Conservation (phyloP, 2,329 filamentous ascomycete species). For the Dothiorella sarmentorum region DNA sequence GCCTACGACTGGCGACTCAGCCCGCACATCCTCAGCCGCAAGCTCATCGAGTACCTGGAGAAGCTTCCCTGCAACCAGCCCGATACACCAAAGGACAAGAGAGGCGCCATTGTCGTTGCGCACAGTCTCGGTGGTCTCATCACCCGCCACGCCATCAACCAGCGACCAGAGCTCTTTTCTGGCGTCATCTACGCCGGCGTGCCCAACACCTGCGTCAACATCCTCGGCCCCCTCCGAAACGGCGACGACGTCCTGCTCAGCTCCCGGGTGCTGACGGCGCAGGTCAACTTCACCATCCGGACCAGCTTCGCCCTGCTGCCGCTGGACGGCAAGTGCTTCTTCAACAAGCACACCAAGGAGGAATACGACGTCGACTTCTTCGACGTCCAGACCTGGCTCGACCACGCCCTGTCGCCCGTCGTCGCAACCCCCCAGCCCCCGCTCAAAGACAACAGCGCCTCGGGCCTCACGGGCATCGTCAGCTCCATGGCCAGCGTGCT, state of each 20-base stretch:
- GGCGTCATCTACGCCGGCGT: constrained; percentile 83
- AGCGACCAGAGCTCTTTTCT: constrained; percentile 77
- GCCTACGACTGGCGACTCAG: constrained; percentile 94
- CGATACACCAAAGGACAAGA: constrained; percentile 48
- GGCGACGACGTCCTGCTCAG: constrained; percentile 91
- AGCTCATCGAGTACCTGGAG: constrained; percentile 71
- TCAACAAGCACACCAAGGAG: constrained; percentile 77
- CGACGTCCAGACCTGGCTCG: constrained; percentile 73
- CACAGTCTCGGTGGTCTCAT: constrained; percentile 87
- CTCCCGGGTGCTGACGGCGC: constrained; percentile 82
- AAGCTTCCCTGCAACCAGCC: constrained; percentile 70
- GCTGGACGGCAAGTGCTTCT: constrained; percentile 81
- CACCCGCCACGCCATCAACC: constrained; percentile 63
- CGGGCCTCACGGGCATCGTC: constrained; percentile 45
- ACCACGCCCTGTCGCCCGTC: constrained; percentile 74
- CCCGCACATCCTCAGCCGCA: constrained; percentile 68
- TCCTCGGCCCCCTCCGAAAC: constrained; percentile 82
- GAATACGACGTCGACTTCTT: constrained; percentile 83
- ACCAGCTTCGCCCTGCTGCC: constrained; percentile 83
- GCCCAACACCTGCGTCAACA: constrained; percentile 84
- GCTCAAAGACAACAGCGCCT: constrained; percentile 35
- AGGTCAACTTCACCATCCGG: constrained; percentile 88
- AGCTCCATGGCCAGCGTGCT: constrained; percentile 48
- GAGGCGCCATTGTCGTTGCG: constrained; percentile 76
- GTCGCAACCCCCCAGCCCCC: constrained; percentile 65